A percentile compares a stretch with the other conserved stretches of the same genome.
phyloP scores from a whole-genome alignment of 2,329 filamentous ascomycete species.

The Apiospora koreana region DNA sequence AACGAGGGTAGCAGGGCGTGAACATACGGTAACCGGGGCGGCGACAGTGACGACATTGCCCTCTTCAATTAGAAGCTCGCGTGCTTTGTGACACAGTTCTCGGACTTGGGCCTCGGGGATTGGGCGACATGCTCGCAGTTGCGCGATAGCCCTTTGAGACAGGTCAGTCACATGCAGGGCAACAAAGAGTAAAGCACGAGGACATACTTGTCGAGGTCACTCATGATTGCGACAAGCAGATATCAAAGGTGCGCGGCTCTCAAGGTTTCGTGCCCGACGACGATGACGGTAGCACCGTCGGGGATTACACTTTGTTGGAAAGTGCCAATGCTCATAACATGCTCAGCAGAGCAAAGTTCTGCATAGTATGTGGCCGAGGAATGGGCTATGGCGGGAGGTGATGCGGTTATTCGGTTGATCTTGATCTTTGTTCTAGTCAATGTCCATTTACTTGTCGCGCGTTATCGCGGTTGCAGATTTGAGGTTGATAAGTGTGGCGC shows the following conservation, averaged over 20 bases:
- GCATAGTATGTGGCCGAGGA: not conserved
- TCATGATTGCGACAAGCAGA: constrained; percentile 58
- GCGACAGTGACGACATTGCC: constrained; percentile 95
- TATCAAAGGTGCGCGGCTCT: not conserved
- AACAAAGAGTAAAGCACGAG: constrained; percentile 16
- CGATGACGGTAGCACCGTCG: constrained; percentile 6
- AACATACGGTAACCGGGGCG: constrained; percentile 82
- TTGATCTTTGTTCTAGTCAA: not conserved
- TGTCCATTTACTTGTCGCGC: not conserved
- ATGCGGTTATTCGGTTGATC: not conserved
- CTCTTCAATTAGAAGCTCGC: constrained; percentile 95
- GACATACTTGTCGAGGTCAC: constrained; percentile 85
- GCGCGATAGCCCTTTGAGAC: constrained; percentile 77
- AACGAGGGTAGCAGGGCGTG: not conserved
- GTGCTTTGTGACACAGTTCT: constrained; percentile 95
- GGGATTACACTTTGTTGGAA: not conserved
- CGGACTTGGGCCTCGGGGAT: constrained; percentile 95
- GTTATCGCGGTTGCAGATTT: constrained; percentile 10
- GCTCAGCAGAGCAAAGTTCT: not conserved
- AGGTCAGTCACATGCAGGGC: constrained; percentile 13
- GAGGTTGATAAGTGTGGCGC: constrained; percentile 5
- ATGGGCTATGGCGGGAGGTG: not conserved
- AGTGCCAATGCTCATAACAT: not conserved
- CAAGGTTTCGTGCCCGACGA: constrained; percentile 3
- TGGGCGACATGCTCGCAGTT: constrained; percentile 91